Conservation (phyloP, 441 rosid species). For the Raphanus hybrid region DNA sequence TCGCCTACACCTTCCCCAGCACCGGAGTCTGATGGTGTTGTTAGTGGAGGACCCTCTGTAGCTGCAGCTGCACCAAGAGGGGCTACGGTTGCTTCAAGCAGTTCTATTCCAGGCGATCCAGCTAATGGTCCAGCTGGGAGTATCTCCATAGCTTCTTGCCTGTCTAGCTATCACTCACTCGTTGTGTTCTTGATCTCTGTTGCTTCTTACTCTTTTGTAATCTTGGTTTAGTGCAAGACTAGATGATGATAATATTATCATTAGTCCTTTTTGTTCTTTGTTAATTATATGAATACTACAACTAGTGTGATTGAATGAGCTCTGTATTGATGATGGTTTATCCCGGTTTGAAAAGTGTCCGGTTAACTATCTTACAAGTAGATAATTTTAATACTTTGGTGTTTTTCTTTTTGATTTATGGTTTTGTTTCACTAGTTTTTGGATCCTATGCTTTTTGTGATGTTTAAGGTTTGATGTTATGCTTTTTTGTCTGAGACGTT, state of each 20-base stretch:
- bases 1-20: slow-evolving; percentile 55
- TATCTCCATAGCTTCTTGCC: slow-evolving; percentile 49
- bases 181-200: slow-evolving; percentile 38
- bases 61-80: slow-evolving; percentile 49
- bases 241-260: slow-evolving; percentile 8
- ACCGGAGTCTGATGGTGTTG: slow-evolving; percentile 50
- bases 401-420: too few relatives aligned
- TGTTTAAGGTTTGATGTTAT: too few relatives aligned
- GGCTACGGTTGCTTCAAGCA: slow-evolving; percentile 55
- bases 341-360: too few relatives aligned
- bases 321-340: too few relatives aligned
- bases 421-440: too few relatives aligned
- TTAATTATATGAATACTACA: background rate
- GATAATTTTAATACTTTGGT: too few relatives aligned
- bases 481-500: too few relatives aligned
- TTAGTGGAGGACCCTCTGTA: slow-evolving; percentile 29
- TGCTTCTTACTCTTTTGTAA: slow-evolving; percentile 39
- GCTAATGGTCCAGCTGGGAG: slow-evolving; percentile 65
- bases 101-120: slow-evolving; percentile 65
- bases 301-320: too few relatives aligned
- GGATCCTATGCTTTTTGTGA: too few relatives aligned
- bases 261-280: background rate
- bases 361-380: too few relatives aligned
- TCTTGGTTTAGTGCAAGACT: slow-evolving; percentile 39
- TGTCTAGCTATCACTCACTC: slow-evolving; percentile 42